phyloP scores from a whole-genome alignment of 305 asterid species.

The Fraxinus latifolia region DNA sequence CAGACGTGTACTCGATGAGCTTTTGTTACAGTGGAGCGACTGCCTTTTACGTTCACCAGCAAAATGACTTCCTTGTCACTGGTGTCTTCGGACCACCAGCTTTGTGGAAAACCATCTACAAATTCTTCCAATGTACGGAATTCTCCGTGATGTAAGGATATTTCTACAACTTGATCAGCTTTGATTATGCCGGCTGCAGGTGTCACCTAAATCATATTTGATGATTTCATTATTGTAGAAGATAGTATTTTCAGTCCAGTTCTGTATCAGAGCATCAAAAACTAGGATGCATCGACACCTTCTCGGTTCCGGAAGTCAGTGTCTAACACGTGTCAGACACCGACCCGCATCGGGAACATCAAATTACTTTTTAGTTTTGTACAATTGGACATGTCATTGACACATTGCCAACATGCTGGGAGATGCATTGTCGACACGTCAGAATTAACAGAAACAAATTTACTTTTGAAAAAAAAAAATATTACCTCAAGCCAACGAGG shows the following conservation, averaged over 20 bases:
- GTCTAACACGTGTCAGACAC: neutral
- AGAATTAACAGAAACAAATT: neutral
- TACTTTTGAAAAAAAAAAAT: neutral
- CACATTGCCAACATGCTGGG: neutral
- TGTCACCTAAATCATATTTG: constrained; percentile 45
- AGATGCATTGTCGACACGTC: neutral
- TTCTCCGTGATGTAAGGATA: constrained; percentile 64
- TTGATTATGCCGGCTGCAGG: constrained; percentile 74
- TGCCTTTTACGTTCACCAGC: constrained; percentile 56
- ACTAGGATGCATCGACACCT: neutral
- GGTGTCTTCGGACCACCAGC: constrained; percentile 91
- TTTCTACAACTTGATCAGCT: constrained; percentile 71
- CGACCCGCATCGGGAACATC: neutral
- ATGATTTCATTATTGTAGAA: neutral
- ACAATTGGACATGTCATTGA: neutral
- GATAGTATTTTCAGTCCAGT: neutral
- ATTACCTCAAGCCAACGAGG: constrained; percentile 96
- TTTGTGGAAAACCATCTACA: constrained; percentile 67
- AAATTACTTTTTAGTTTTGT: neutral
- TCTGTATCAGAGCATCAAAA: neutral
- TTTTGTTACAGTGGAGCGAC: constrained; percentile 50
- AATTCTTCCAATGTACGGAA: constrained; percentile 58
- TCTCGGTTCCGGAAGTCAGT: neutral
- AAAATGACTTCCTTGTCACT: constrained; percentile 69
- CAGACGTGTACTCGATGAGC: constrained; percentile 50